Evolutionary conservation across 1,284 basidiomycete genomes (phyloP), one percentile per base, ranked within the genome.

Genomic region (Boletellus deceptivus): DNA sequence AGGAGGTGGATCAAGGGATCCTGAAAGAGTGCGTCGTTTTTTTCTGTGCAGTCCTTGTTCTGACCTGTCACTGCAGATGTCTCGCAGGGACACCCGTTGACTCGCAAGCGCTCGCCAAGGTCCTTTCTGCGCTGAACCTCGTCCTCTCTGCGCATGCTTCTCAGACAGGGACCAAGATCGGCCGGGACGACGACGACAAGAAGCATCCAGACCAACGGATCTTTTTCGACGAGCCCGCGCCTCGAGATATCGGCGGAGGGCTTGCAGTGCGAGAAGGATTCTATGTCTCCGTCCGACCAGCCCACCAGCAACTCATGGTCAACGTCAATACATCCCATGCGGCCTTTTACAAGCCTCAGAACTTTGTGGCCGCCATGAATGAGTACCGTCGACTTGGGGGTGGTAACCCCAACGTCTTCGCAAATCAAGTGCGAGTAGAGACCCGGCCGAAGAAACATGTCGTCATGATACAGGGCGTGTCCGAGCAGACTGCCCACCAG

Each of bases 271-370:
- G 80, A 72, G 75, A 79, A 59, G 88, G 88, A 0, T 90, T 86
- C 64, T 90, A 84, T 62, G 80, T 84, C 3, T 89, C 86, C 6
- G 85, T 88, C 38, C 80, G 88, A 8, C 84, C 87, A 2, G 70
- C 82, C 2, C 82, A 84, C 63, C 79, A 80, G 40, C 83, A 86
- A 55, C 72, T 91, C 29, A 85, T 89, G 84, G 83, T 89, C 29
- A 90, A 91, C 58, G 81, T 91, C 49, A 89, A 90, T 54, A 83
- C 83, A 3, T 86, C 84, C 61, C 86, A 85, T 16, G 87, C 87
- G 0, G 86, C 86, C 2, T 91, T 91, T 62, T 89, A 90, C 61
- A 75, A 65, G 4, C 73, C 79, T 1, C 79, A 80, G 13, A 86
- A 84, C 56, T 72, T 90, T 3, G 83, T 79, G 0, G 65, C 74